These are phyloP conservation scores for Beauveria medogensis DNA, from an alignment of 2,329 filamentous ascomycete species.

Conservation along the genomic window DNA sequence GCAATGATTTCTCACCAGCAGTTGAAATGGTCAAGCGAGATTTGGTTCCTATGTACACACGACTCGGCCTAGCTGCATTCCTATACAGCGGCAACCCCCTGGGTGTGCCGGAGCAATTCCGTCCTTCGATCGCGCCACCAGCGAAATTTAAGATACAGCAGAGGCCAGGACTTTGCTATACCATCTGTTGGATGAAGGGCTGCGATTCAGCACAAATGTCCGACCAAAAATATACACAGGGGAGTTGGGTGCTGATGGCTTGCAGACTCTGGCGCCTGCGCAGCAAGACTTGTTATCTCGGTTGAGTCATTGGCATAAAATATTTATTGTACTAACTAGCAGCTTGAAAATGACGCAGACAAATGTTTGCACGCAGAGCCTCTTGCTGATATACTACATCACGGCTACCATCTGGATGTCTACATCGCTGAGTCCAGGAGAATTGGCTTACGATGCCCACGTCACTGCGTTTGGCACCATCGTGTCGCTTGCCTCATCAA, in stretches of 20 bases:
- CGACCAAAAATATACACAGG: slow-evolving; percentile 20
- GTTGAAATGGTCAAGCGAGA: slow-evolving; percentile 31
- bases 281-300: slow-evolving; percentile 26
- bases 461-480: slow-evolving; percentile 28
- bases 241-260: slow-evolving; percentile 17
- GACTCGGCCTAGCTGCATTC: slow-evolving; percentile 33
- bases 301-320: slow-evolving; percentile 22
- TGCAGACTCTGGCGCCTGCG: slow-evolving; percentile 20
- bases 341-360: slow-evolving; percentile 8
- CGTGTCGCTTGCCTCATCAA: slow-evolving; percentile 25
- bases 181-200: slow-evolving; percentile 31
- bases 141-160: slow-evolving; percentile 25
- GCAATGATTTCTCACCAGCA: slow-evolving; percentile 19
- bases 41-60: slow-evolving; percentile 36
- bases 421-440: slow-evolving; percentile 21
- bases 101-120: slow-evolving; percentile 28
- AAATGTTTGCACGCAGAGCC: slow-evolving; percentile 15
- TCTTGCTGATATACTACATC: slow-evolving; percentile 31
- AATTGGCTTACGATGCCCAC: slow-evolving; percentile 29
- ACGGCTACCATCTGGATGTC: slow-evolving; percentile 26
- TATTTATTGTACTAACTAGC: slow-evolving; percentile 21
- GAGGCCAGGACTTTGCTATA: slow-evolving; percentile 26
- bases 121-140: slow-evolving; percentile 23
- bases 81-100: slow-evolving; percentile 31
- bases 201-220: slow-evolving; percentile 27